phyloP scores from a whole-genome alignment of 2,329 filamentous ascomycete species.

The Aschersonia sp. region DNA sequence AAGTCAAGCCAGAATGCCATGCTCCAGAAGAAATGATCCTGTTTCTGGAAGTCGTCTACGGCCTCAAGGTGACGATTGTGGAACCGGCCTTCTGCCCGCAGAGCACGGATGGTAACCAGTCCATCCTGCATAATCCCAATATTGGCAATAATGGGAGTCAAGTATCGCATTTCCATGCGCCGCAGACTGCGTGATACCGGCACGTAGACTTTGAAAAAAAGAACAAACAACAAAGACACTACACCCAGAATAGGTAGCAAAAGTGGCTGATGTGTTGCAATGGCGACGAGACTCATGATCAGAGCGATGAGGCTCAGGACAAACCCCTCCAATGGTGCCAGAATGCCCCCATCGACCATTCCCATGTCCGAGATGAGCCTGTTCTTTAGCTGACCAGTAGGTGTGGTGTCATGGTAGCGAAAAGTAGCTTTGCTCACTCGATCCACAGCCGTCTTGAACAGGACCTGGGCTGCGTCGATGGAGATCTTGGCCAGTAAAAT shows the following conservation, averaged over 20 bases:
- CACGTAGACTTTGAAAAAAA: conserved; percentile 64
- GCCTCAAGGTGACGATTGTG: conserved; percentile 67
- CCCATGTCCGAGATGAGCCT: conserved; percentile 81
- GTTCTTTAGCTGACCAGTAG: conserved; percentile 83
- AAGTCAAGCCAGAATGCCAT: conserved; percentile 75
- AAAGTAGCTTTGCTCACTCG: conserved; percentile 71
- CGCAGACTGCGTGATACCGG: conserved; percentile 74
- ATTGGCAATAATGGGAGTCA: conserved; percentile 82
- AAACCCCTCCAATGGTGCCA: conserved; percentile 55
- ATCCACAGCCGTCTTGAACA: conserved; percentile 61
- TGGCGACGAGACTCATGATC: conserved; percentile 59
- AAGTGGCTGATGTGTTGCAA: conserved; percentile 61
- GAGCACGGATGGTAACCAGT: conserved; percentile 73
- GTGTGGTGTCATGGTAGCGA: conserved; percentile 82
- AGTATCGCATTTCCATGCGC: conserved; percentile 75
- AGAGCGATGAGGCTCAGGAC: conserved; percentile 59
- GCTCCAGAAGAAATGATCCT: conserved; percentile 94
- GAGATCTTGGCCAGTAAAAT: conserved; percentile 62
- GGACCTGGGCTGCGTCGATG: conserved; percentile 59
- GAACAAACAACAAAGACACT: conserved; percentile 54
- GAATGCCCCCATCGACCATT: conserved; percentile 78
- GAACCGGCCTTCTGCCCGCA: conserved; percentile 65
- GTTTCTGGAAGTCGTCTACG: conserved; percentile 81
- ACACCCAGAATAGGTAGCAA: conserved; percentile 60
- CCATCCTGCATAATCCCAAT: conserved; percentile 81